These are phyloP conservation scores for Antitrichia curtipendula DNA, from an alignment of 225 moss, liverwort and hornwort genomes.

Conservation along the genomic window DNA sequence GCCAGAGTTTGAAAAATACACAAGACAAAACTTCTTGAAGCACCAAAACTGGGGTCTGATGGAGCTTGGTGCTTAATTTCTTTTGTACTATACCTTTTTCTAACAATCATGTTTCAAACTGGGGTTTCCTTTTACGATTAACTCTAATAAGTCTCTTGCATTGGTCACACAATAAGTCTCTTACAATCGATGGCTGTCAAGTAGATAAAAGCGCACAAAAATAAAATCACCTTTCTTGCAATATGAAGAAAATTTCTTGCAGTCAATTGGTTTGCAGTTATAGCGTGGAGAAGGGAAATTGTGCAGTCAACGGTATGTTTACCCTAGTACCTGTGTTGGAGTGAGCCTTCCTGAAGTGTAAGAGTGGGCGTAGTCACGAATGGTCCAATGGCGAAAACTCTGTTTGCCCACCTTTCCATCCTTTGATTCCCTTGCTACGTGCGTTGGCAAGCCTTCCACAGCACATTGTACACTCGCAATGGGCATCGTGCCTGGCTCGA, in stretches of 20 bases:
- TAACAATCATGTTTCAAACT: too few relatives aligned
- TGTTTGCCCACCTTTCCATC: background rate
- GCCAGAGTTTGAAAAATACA: too few relatives aligned
- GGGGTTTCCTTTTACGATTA: too few relatives aligned
- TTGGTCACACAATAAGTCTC: too few relatives aligned
- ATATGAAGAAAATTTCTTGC: background rate
- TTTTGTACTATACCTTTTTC: too few relatives aligned
- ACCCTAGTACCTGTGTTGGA: conserved; percentile 42
- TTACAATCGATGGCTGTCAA: too few relatives aligned
- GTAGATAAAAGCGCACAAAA: background rate
- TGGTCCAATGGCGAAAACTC: conserved; percentile 68
- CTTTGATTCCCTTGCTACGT: background rate
- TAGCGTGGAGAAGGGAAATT: background rate
- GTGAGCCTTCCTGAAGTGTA: conserved; percentile 51
- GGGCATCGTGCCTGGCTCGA: conserved; percentile 33
- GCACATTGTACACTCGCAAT: conserved; percentile 31
- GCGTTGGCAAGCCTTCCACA: conserved; percentile 34
- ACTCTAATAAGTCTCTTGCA: background rate
- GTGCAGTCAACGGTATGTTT: background rate
- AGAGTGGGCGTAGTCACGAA: conserved; percentile 71
- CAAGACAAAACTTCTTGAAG: too few relatives aligned
- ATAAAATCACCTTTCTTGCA: background rate
- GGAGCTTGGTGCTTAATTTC: too few relatives aligned
- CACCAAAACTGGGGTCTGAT: too few relatives aligned
- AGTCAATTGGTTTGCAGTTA: background rate